phyloP scores from a whole-genome alignment of 345 rosid species.

The Luvunga scandens region DNA sequence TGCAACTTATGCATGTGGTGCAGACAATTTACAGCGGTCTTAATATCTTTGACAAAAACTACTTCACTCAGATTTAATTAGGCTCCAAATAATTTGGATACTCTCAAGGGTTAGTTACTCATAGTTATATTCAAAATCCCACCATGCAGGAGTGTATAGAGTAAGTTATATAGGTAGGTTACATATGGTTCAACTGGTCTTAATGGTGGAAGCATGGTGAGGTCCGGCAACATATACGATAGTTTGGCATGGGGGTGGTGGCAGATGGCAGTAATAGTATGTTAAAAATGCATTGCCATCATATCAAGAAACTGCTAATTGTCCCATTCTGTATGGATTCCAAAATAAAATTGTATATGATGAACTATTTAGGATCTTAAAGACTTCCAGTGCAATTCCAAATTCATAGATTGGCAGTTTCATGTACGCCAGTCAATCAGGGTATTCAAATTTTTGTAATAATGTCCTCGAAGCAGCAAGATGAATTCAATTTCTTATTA shows the following conservation, averaged over 20 bases:
- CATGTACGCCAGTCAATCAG: not conserved
- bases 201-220: not conserved
- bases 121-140: not conserved
- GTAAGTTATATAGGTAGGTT: not conserved
- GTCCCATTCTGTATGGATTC: not conserved
- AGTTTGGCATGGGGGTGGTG: not conserved
- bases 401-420: too few relatives aligned
- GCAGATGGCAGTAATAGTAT: not conserved
- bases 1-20: not conserved
- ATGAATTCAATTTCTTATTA: not conserved
- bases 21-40: not conserved
- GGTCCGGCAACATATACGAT: not conserved
- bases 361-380: not conserved
- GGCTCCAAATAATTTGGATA: not conserved
- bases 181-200: not conserved
- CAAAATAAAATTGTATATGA: not conserved
- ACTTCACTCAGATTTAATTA: not conserved
- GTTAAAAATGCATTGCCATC: not conserved
- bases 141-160: not conserved
- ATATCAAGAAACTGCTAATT: not conserved
- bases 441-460: not conserved
- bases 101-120: not conserved
- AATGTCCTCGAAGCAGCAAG: not conserved
- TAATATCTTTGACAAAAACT: not conserved
- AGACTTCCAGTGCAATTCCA: not conserved